Evolutionary conservation across 305 asterid species (phyloP).

Genomic region (Striga hermonthica): DNA sequence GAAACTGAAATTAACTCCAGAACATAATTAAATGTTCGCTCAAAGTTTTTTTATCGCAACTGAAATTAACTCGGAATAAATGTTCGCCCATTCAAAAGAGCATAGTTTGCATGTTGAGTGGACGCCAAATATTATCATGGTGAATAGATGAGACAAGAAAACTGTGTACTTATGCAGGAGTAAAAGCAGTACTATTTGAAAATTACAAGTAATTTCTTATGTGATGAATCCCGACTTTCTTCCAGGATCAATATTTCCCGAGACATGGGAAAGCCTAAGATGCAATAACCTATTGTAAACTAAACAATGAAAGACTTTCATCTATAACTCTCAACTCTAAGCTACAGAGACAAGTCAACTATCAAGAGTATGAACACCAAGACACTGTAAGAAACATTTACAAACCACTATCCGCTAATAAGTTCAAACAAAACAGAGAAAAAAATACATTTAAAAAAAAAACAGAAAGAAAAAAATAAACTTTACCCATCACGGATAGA

Average conservation of each 20-base stretch:
- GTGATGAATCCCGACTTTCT: constrained; percentile 6
- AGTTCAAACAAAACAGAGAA: background rate
- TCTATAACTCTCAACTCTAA: background rate
- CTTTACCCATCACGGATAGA: background rate
- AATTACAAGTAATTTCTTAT: background rate
- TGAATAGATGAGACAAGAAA: too few relatives aligned
- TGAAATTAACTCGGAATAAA: too few relatives aligned
- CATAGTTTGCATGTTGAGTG: constrained; percentile 2
- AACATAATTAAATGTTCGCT: constrained; percentile 7
- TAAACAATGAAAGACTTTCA: background rate
- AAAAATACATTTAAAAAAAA: background rate
- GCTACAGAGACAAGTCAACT: too few relatives aligned
- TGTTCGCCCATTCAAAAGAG: constrained; percentile 14
- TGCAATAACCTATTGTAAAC: too few relatives aligned
- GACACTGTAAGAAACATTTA: too few relatives aligned
- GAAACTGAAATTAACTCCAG: background rate
- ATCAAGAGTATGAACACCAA: too few relatives aligned
- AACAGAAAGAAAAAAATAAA: background rate
- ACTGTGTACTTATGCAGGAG: too few relatives aligned
- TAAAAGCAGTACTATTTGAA: too few relatives aligned
- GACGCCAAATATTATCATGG: too few relatives aligned
- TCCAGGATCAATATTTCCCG: background rate
- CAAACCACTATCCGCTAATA: too few relatives aligned
- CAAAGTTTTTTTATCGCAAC: too few relatives aligned
- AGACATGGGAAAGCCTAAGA: too few relatives aligned